These are phyloP conservation scores for Erodium texanum DNA, from an alignment of 441 rosid species.

Conservation along the genomic window DNA sequence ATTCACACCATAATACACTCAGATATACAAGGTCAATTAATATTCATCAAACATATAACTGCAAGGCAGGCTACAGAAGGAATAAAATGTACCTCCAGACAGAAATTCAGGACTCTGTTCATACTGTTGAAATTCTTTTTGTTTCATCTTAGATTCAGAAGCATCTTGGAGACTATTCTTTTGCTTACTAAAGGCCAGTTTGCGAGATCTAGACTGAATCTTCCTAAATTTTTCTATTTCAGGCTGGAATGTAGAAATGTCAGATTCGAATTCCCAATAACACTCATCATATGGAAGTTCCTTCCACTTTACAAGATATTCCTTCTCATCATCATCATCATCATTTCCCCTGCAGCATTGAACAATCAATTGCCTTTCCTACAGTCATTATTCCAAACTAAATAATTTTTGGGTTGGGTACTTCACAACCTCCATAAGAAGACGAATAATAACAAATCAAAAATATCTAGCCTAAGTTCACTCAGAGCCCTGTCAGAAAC, in stretches of 20 bases:
- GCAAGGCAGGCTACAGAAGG: conserved; percentile 11
- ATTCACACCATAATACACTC: conserved; percentile 19
- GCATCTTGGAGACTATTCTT: conserved; percentile 35
- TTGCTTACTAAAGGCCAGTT: conserved; percentile 38
- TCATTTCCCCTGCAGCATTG: conserved; percentile 65
- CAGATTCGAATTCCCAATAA: conserved; percentile 94
- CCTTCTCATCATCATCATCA: conserved; percentile 38
- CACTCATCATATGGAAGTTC: conserved; percentile 95
- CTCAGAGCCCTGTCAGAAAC: background rate
- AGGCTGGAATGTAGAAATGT: conserved; percentile 77
- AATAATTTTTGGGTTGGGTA: background rate
- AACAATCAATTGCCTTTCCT: conserved; percentile 16
- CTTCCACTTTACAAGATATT: conserved; percentile 91
- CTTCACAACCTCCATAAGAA: background rate
- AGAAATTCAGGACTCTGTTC: conserved; percentile 88
- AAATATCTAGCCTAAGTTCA: background rate
- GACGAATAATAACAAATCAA: conserved; percentile 5
- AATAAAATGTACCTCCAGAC: conserved; percentile 40
- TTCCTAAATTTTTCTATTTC: conserved; percentile 71
- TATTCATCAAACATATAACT: conserved; percentile 13
- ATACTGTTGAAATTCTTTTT: conserved; percentile 74
- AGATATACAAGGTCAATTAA: conserved; percentile 12
- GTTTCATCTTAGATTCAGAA: conserved; percentile 48
- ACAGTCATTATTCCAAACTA: conserved; percentile 10
- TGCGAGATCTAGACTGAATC: conserved; percentile 57